Percentiles rank a stretch among this genome's conserved stretches.
Conservation (phyloP, 1,284 basidiomycete species). For the Malassezia japonica region DNA sequence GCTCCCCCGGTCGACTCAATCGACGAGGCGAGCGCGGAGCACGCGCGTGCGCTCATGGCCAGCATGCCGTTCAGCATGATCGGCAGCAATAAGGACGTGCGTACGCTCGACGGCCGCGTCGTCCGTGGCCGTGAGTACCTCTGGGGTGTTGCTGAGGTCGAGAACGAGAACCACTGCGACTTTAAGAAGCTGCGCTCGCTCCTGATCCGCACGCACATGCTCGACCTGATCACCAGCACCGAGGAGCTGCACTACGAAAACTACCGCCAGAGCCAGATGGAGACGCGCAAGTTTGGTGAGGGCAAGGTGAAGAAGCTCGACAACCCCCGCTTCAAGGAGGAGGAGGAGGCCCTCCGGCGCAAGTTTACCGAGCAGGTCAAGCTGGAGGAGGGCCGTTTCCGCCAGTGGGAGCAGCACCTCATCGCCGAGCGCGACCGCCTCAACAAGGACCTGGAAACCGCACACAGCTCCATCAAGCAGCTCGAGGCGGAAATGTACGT, state of each 20-base stretch:
- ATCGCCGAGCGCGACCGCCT: constrained; percentile 48
- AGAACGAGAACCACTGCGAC: constrained; percentile 98
- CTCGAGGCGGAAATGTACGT: constrained; percentile 43
- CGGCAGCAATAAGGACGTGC: constrained; percentile 88
- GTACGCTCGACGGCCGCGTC: constrained; percentile 74
- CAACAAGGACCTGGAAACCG: constrained; percentile 47
- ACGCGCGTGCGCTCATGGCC: constrained; percentile 66
- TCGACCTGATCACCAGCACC: constrained; percentile 89
- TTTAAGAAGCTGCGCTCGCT: constrained; percentile 95
- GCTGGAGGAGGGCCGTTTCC: constrained; percentile 90
- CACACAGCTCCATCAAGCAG: constrained; percentile 44
- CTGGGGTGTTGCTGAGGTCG: constrained; percentile 98
- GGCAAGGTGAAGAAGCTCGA: constrained; percentile 97
- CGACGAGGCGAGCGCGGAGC: constrained; percentile 77
- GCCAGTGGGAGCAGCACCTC: constrained; percentile 93
- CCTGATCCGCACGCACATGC: constrained; percentile 95
- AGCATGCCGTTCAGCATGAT: constrained; percentile 99
- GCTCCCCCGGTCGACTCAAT: constrained; percentile 83
- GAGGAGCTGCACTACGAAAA: constrained; percentile 96
- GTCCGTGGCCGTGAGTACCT: constrained; percentile 98
- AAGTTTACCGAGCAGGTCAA: constrained; percentile 99
- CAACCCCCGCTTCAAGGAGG: constrained; percentile 99
- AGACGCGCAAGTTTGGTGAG: constrained; percentile 98
- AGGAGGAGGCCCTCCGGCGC: constrained; percentile 90
- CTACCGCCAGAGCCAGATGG: constrained; percentile 98